Evolutionary conservation across 192 early-diverging fungal genomes (phyloP).

Genomic region (Backusella tuberculispora): DNA sequence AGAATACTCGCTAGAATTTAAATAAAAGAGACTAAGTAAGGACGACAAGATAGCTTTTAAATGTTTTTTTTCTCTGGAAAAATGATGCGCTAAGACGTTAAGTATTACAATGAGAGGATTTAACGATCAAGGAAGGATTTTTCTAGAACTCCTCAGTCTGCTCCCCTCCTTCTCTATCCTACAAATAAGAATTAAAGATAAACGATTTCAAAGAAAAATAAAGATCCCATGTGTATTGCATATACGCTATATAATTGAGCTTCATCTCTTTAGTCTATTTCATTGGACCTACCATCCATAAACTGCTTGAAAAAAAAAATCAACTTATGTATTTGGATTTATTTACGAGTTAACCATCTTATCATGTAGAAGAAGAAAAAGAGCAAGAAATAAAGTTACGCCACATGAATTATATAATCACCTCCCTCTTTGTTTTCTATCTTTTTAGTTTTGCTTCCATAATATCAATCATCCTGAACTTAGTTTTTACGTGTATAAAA

Average conservation of each 20-base stretch:
- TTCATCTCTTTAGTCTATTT: neutral
- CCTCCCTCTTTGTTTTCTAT: neutral
- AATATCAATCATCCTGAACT: neutral
- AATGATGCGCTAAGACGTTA: neutral
- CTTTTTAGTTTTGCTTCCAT: neutral
- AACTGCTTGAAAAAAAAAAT: neutral
- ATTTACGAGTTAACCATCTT: no score
- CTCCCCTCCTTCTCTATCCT: neutral
- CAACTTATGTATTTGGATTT: no score
- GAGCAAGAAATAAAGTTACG: neutral
- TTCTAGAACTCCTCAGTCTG: neutral
- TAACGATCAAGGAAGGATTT: neutral
- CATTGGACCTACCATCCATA: neutral
- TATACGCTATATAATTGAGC: neutral
- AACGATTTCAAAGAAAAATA: neutral
- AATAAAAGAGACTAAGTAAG: no score
- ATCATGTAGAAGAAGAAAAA: no score
- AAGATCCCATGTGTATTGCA: neutral
- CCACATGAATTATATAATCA: neutral
- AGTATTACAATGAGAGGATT: neutral
- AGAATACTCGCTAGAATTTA: no score
- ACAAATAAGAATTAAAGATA: neutral
- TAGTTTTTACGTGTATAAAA: neutral
- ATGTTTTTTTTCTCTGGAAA: no score
- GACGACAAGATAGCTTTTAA: no score